A percentile compares a stretch with the other conserved stretches of the same genome.
Evolutionary conservation across 176 grass and related monocot genomes (phyloP).

Genomic region (Oryza glaberrima): DNA sequence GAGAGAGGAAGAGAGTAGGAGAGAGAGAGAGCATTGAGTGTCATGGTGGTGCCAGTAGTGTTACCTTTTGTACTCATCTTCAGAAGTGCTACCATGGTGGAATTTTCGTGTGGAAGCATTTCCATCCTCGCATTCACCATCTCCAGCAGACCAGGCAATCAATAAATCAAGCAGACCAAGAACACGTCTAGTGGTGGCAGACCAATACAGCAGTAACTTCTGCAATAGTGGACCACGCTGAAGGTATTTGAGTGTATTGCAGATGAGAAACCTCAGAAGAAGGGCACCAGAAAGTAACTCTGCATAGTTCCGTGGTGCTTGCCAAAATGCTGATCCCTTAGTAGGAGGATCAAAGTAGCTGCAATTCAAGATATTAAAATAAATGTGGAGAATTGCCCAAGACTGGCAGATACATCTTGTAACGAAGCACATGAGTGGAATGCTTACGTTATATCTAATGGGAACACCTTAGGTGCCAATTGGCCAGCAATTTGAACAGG

Average conservation of each 20-base stretch:
- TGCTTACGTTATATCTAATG: slow-evolving; percentile 42
- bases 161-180: slow-evolving; percentile 39
- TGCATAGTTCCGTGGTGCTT: slow-evolving; percentile 29
- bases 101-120: slow-evolving; percentile 26
- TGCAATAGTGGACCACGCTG: slow-evolving; percentile 25
- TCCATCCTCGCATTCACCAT: slow-evolving; percentile 16
- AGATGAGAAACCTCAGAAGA: slow-evolving; percentile 41
- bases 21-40: neutral
- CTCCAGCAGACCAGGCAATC: slow-evolving; percentile 29
- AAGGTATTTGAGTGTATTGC: slow-evolving; percentile 43
- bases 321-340: slow-evolving; percentile 31
- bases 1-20: neutral
- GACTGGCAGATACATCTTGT: neutral
- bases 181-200: slow-evolving; percentile 27
- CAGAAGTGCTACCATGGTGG: slow-evolving; percentile 21
- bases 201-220: slow-evolving; percentile 38
- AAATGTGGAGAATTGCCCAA: slow-evolving; percentile 17
- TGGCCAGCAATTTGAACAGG: slow-evolving; percentile 33
- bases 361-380: slow-evolving; percentile 18
- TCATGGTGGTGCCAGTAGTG: neutral
- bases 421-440: neutral
- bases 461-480: slow-evolving; percentile 41
- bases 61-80: slow-evolving; percentile 47
- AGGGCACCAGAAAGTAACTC: slow-evolving; percentile 32
- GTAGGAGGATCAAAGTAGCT: slow-evolving; percentile 34